A percentile compares a stretch with the other conserved stretches of the same genome.
phyloP scores from a whole-genome alignment of 768 basidiomycete genomes.

The Daedaleopsis sinensis region DNA sequence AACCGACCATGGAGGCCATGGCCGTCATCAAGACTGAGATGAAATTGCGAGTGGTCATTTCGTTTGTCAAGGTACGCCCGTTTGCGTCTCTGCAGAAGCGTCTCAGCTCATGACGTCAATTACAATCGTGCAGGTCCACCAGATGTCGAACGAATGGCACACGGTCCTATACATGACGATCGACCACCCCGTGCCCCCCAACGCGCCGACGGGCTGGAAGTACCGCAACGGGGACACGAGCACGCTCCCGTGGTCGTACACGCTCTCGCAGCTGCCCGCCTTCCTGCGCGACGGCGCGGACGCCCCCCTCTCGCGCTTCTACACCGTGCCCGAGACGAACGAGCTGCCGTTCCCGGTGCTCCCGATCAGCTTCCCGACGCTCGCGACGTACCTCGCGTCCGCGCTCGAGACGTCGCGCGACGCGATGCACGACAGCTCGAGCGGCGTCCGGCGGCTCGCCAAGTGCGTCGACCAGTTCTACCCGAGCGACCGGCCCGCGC shows the following conservation, averaged over 20 bases:
- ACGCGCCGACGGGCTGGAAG: constrained; percentile 45
- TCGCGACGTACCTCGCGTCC: constrained; percentile 75
- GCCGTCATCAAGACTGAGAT: constrained; percentile 57
- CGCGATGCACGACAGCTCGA: constrained; percentile 59
- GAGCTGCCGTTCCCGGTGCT: constrained; percentile 67
- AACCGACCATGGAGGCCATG: constrained; percentile 71
- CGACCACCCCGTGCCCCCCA: constrained; percentile 63
- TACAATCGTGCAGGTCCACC: constrained; percentile 51
- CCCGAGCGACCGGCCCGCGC: constrained; percentile 44
- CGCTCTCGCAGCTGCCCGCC: constrained; percentile 57
- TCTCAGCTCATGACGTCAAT: constrained; percentile 1
- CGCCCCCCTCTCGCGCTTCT: constrained; percentile 65
- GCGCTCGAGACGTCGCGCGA: constrained; percentile 70
- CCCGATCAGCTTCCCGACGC: constrained; percentile 74
- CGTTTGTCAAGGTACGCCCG: constrained; percentile 67
- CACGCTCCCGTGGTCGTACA: constrained; percentile 73
- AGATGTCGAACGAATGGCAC: constrained; percentile 64
- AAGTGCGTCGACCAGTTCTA: constrained; percentile 72
- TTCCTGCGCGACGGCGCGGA: constrained; percentile 69
- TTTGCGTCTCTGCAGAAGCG: constrained; percentile 22
- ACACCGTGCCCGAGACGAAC: constrained; percentile 65
- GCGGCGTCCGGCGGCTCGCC: constrained; percentile 65
- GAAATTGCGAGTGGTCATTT: constrained; percentile 72
- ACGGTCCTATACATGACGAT: constrained; percentile 78
- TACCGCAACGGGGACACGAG: constrained; percentile 63